Evolutionary conservation across 768 basidiomycete genomes (phyloP).

Genomic region (Leccinum aurantiacum): DNA sequence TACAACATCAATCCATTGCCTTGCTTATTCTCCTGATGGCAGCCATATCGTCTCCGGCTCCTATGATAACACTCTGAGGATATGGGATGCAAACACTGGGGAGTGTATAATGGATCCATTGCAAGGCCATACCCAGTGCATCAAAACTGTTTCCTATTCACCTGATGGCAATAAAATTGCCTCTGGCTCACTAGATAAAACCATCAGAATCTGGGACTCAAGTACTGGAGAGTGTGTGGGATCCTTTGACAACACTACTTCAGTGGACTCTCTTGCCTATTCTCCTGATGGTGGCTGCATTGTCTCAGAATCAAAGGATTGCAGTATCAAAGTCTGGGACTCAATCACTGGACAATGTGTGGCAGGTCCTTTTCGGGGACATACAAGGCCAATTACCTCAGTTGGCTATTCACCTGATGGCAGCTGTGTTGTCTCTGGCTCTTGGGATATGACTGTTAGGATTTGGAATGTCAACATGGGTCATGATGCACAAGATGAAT

Average conservation of each 20-base stretch:
- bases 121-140: background rate
- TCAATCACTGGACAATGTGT: conserved; percentile 11
- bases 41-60: conserved; percentile 15
- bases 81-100: conserved; percentile 18
- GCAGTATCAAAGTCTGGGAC: conserved; percentile 23
- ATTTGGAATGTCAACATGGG: conserved; percentile 17
- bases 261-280: conserved; percentile 20
- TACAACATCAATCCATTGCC: background rate
- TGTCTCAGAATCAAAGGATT: conserved; percentile 26
- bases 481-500: background rate
- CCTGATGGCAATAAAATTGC: conserved; percentile 22
- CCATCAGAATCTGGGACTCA: conserved; percentile 24
- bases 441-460: conserved; percentile 16
- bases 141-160: conserved; percentile 21
- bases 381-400: conserved; percentile 11
- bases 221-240: conserved; percentile 3
- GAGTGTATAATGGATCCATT: conserved; percentile 10
- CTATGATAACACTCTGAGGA: background rate
- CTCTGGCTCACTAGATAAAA: conserved; percentile 15
- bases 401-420: conserved; percentile 21
- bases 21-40: conserved; percentile 19
- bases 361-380: conserved; percentile 17
- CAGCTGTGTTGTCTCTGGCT: conserved; percentile 13
- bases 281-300: conserved; percentile 27
- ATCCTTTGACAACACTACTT: too few relatives aligned